phyloP scores from a whole-genome alignment of 2,329 filamentous ascomycete species.

The Aplosporella prunicola region DNA sequence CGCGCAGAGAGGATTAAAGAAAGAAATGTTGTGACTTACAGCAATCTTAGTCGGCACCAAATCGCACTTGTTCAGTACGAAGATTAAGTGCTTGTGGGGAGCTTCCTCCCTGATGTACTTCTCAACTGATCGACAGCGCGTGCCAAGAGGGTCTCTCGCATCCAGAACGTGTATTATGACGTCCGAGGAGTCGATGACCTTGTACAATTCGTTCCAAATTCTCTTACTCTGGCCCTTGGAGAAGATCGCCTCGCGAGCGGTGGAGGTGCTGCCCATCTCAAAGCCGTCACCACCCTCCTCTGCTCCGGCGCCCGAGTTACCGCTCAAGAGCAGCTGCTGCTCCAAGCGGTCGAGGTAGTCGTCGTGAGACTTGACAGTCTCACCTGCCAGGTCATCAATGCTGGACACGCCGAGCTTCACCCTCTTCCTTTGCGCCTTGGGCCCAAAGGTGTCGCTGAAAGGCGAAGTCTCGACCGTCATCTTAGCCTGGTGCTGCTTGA shows the following conservation, averaged over 20 bases:
- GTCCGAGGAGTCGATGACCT: slow-evolving; percentile 91
- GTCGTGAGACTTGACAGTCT: slow-evolving; percentile 72
- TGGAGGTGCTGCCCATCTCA: slow-evolving; percentile 32
- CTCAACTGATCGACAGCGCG: slow-evolving; percentile 79
- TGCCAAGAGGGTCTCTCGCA: slow-evolving; percentile 80
- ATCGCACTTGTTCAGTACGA: slow-evolving; percentile 85
- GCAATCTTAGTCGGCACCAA: slow-evolving; percentile 85
- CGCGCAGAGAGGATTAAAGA: slow-evolving; percentile 7
- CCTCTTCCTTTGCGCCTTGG: slow-evolving; percentile 85
- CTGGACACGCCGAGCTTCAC: slow-evolving; percentile 79
- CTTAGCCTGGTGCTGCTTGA: slow-evolving; percentile 90
- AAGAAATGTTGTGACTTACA: slow-evolving; percentile 59
- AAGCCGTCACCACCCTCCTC: slow-evolving; percentile 30
- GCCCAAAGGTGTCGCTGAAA: slow-evolving; percentile 83
- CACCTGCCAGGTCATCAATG: slow-evolving; percentile 71
- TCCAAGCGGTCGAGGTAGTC: slow-evolving; percentile 72
- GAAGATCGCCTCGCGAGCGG: slow-evolving; percentile 63
- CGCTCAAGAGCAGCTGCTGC: slow-evolving; percentile 66
- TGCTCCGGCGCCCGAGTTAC: slow-evolving; percentile 49
- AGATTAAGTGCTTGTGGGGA: slow-evolving; percentile 90
- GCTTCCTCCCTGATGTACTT: slow-evolving; percentile 91
- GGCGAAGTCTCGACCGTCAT: slow-evolving; percentile 82
- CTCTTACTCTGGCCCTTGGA: slow-evolving; percentile 90
- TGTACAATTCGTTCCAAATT: slow-evolving; percentile 74
- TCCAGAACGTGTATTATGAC: slow-evolving; percentile 93